Evolutionary conservation across 345 rosid genomes (phyloP).

Genomic region (Eutrema heterophyllum): DNA sequence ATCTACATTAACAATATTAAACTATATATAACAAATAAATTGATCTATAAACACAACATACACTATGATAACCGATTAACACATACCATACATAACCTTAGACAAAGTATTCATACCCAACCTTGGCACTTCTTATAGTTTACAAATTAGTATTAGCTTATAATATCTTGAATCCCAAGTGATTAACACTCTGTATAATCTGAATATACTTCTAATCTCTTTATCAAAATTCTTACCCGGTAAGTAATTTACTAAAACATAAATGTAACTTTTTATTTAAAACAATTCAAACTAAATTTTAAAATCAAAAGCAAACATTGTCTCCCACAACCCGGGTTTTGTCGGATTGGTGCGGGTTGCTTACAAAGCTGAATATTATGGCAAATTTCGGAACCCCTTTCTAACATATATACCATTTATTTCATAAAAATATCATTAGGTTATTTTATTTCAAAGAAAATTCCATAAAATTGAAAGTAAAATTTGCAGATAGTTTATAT

Average conservation of each 20-base stretch:
- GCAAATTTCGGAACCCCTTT: background rate
- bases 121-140: background rate
- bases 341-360: constrained; percentile 40
- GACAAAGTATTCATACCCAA: too few relatives aligned
- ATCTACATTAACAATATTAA: background rate
- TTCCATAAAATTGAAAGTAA: too few relatives aligned
- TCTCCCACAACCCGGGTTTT: constrained; percentile 36
- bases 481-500: too few relatives aligned
- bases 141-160: background rate
- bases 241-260: background rate
- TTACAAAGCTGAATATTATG: background rate
- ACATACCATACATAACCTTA: too few relatives aligned
- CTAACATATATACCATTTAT: background rate
- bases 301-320: background rate
- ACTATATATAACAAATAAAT: background rate
- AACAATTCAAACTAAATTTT: background rate
- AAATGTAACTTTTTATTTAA: background rate
- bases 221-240: background rate
- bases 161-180: background rate
- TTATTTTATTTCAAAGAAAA: too few relatives aligned
- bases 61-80: background rate
- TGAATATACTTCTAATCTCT: background rate
- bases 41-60: background rate
- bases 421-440: background rate
- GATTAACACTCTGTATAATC: background rate